Evolutionary conservation across 1,284 basidiomycete species (phyloP), one percentile per base, ranked within the genome.

Genomic region (Cutaneotrichosporon sp.): DNA sequence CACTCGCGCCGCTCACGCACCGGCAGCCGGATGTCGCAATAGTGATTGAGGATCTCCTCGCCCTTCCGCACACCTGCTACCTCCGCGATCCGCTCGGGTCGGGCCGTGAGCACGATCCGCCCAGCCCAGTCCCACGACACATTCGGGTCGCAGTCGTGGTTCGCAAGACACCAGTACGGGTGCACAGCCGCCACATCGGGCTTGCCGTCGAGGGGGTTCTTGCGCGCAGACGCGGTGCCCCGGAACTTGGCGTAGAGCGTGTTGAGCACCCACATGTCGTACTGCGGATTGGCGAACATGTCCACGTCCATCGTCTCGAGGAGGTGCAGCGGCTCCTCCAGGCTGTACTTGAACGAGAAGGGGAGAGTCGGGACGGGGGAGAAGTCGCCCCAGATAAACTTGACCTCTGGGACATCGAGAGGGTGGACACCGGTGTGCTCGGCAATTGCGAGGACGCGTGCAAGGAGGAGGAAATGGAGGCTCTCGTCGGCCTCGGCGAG

Each of bases 101-200:
- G 37, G 14, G 55, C 46, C 3, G 26, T 52, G 24, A 53, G 31
- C 19, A 29, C 34, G 22, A 57, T 57, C 17, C 32, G 32, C 2
- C 55, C 55, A 2, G 44, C 55, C 55, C 55, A 57, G 38, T 57
- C 51, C 55, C 55, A 57, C 10, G 32, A 44, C 16, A 57, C 51
- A 31, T 57, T 57, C 22, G 55, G 55, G 48, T 57, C 55, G 34
- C 55, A 57, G 44, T 53, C 47, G 48, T 57, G 55, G 45, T 57
- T 57, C 26, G 48, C 51, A 12, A 57, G 55, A 32, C 55, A 57
- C 55, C 55, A 57, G 38, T 46, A 38, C n/a, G 55, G 51, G 34
- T 57, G 55, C 11, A 57, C 55, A 16, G 55, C 51, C 1, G 55
- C 55, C 19, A 57, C 55, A 29, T 57, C 55, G 16, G 51, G 51